These are phyloP conservation scores for Fistulinella prunicolor DNA, from an alignment of 768 basidiomycete species.

Conservation along the genomic window DNA sequence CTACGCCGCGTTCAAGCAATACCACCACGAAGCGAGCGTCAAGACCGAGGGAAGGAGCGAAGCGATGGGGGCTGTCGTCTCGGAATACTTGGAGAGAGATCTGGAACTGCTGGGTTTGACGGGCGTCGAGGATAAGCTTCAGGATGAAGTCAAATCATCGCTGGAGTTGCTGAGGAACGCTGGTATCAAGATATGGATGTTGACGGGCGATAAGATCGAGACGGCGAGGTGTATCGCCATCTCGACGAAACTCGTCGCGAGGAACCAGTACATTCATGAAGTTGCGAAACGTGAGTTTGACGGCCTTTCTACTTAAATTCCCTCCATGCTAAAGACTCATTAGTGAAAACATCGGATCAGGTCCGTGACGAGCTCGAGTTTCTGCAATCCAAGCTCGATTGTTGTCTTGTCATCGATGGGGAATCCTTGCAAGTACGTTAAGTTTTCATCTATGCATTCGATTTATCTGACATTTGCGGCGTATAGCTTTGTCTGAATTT, in stretches of 20 bases:
- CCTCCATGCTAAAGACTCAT: constrained; percentile 4
- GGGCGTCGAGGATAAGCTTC: constrained; percentile 98
- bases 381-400: constrained; percentile 90
- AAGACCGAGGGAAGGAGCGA: constrained; percentile 77
- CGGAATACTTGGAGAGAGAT: constrained; percentile 79
- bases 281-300: constrained; percentile 73
- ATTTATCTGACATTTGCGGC: not conserved
- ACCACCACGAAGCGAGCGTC: constrained; percentile 77
- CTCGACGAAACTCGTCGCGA: constrained; percentile 91
- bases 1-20: constrained; percentile 70
- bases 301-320: not conserved
- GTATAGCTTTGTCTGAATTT: constrained; percentile 83
- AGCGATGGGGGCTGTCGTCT: constrained; percentile 72
- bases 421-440: constrained; percentile 82
- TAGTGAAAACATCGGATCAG: constrained; percentile 84
- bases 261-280: constrained; percentile 97
- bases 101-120: constrained; percentile 91
- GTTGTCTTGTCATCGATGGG: constrained; percentile 97
- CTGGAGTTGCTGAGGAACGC: constrained; percentile 92
- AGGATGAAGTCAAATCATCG: constrained; percentile 94
- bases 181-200: constrained; percentile 99
- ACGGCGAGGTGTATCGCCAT: constrained; percentile 98
- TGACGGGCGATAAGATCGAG: constrained; percentile 99
- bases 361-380: constrained; percentile 89
- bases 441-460: not conserved